Conservation (phyloP, 1,139 yeast species). For the Nakaseomyces uthaithaninus region DNA sequence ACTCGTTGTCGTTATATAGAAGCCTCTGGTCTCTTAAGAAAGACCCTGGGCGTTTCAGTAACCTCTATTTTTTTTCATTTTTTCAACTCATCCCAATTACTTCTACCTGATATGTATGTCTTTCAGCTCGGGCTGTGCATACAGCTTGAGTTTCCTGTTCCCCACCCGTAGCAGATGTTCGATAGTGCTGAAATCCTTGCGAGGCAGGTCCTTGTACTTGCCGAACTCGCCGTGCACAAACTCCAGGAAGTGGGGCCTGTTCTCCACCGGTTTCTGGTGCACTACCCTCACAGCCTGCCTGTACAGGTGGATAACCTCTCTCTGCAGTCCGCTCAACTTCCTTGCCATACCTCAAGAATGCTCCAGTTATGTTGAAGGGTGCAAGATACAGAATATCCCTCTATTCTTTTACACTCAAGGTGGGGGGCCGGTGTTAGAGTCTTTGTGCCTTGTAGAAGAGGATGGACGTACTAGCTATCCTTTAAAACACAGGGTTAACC, state of each 20-base stretch:
- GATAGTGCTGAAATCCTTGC: constrained; percentile 77
- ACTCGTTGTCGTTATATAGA: no score
- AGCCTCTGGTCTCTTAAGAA: no score
- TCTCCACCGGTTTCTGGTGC: constrained; percentile 45
- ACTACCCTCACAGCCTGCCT: constrained; percentile 49
- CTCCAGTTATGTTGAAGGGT: no score
- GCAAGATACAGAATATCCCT: no score
- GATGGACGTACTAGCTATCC: no score
- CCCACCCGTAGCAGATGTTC: constrained; percentile 82
- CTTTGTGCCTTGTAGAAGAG: no score
- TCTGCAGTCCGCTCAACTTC: constrained; percentile 51
- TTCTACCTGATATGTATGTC: constrained; percentile 40
- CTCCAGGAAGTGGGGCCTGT: constrained; percentile 32
- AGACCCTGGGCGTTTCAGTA: neutral
- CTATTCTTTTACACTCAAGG: no score
- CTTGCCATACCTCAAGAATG: constrained; percentile 22
- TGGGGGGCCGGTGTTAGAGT: no score
- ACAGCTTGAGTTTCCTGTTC: constrained; percentile 61
- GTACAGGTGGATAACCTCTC: constrained; percentile 56
- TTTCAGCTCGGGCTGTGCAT: constrained; percentile 56
- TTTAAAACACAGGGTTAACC: no score
- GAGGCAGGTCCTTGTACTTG: constrained; percentile 50
- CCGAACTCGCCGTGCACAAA: constrained; percentile 50
- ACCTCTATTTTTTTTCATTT: neutral
- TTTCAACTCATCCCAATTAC: neutral